Conservation (phyloP, 495 filamentous ascomycete genomes). For the Daldinia loculata region DNA sequence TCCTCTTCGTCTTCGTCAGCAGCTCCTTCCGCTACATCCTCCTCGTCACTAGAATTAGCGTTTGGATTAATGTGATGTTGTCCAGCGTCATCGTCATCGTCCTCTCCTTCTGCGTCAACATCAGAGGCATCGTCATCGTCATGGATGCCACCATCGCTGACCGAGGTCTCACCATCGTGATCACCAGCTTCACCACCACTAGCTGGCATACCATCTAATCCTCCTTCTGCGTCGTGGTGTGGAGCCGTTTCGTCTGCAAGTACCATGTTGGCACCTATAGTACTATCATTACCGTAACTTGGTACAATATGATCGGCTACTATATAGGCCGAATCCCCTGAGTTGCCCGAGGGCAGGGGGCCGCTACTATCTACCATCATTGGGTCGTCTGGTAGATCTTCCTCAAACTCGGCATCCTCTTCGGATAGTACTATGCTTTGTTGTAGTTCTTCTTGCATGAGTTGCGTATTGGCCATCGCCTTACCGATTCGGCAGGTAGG, state of each 20-base stretch:
- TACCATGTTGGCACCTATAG: constrained; percentile 35
- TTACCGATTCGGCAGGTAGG: background rate
- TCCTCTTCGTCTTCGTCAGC: constrained; percentile 57
- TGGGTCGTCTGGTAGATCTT: constrained; percentile 29
- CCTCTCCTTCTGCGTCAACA: constrained; percentile 47
- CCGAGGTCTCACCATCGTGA: constrained; percentile 52
- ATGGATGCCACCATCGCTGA: constrained; percentile 52
- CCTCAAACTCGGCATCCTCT: constrained; percentile 51
- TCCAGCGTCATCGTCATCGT: constrained; percentile 57
- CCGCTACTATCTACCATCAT: constrained; percentile 47
- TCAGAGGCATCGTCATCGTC: constrained; percentile 52
- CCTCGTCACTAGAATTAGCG: constrained; percentile 47
- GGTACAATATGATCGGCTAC: constrained; percentile 52
- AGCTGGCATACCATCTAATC: constrained; percentile 54
- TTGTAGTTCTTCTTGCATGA: constrained; percentile 61
- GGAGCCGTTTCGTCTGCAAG: constrained; percentile 42
- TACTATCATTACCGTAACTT: background rate
- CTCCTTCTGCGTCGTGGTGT: constrained; percentile 37
- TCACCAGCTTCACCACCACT: constrained; percentile 49
- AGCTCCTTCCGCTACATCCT: constrained; percentile 45
- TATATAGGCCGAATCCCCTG: constrained; percentile 42
- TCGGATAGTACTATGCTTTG: constrained; percentile 58
- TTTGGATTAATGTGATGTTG: constrained; percentile 21
- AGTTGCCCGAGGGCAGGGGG: constrained; percentile 48
- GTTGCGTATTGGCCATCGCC: constrained; percentile 57